Base-by-base conservation (phyloP, 163 green algal genomes). In the Scenedesmus sp. region DNA sequence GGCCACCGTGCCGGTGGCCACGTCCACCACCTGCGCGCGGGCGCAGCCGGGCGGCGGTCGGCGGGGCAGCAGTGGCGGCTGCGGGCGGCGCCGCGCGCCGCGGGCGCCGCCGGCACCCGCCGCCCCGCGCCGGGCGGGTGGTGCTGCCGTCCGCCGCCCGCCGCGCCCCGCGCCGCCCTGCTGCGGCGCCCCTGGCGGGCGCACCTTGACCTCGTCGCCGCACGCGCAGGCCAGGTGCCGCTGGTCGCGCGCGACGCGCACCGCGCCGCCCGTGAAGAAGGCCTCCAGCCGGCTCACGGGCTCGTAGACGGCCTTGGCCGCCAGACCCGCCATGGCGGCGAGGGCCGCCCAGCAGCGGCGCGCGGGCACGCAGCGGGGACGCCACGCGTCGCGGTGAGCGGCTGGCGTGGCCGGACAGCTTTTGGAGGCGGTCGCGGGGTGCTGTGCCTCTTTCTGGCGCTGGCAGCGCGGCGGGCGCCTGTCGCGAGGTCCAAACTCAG, bases 181-280 rank as follows among this genome's bases (percentile, higher is more conserved):
- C n/a, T n/a, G n/a, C n/a, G n/a, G n/a, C n/a, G n/a, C n/a, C n/a
- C n/a, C n/a, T n/a, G n/a, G n/a, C n/a, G n/a, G n/a, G n/a, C 78
- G 50, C 53, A 96, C 90, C 89, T 98, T 98, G 70, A 96, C 88
- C 57, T 97, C 90, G 50, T 98, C 94, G 10, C 74, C 83, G 80
- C 93, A 98, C 0, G 89, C 87, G 62, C 93, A 97, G 2, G 85
- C 92, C 1, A 95, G 57, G 26, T 89, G 83, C 44, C 82, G 85
- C 11, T 91, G 89, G 84, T 94, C 88, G 1, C 58, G 54, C 0
- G 87, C 93, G 0, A 96, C 48, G 1, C 74, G 60, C 7, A 92
- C 84, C 47, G 75, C 42, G 0, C 84, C 60, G 10, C 94, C 94
- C 3, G 94, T 97, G 75, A 96, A 98, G 54, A 98, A 98, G 0